Evolutionary conservation across 2,329 filamentous ascomycete species (phyloP).

Genomic region (Periconia digitata): DNA sequence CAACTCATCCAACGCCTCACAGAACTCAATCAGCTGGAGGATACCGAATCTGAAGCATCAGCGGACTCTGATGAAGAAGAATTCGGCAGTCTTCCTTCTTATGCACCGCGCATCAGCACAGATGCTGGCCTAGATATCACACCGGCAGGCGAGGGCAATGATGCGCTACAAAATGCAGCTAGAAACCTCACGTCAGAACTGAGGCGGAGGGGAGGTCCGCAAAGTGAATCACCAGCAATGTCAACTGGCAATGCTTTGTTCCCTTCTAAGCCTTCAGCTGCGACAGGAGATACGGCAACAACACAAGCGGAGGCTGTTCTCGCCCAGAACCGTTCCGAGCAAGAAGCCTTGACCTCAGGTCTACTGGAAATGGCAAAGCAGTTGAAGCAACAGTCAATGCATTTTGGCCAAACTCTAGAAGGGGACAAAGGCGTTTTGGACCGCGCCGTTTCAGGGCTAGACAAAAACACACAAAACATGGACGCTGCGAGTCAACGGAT

Average conservation of each 20-base stretch:
- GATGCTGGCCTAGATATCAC: conserved; percentile 38
- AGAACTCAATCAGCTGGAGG: conserved; percentile 66
- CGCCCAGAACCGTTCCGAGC: conserved; percentile 75
- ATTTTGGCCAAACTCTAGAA: conserved; percentile 72
- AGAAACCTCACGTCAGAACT: conserved; percentile 37
- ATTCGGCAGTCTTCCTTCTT: conserved; percentile 45
- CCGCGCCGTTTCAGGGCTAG: conserved; percentile 72
- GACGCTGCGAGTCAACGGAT: conserved; percentile 75
- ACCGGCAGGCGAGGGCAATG: conserved; percentile 29
- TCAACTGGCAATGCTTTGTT: conserved; percentile 45
- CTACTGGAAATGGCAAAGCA: conserved; percentile 78
- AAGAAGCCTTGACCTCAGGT: conserved; percentile 78
- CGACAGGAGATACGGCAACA: conserved; percentile 27
- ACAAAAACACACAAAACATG: conserved; percentile 75
- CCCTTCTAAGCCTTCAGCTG: conserved; percentile 35
- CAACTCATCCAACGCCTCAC: conserved; percentile 65
- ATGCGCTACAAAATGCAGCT: conserved; percentile 37
- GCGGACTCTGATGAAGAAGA: conserved; percentile 46
- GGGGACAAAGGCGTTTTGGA: conserved; percentile 72
- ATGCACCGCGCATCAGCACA: conserved; percentile 43
- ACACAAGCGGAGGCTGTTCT: conserved; percentile 66
- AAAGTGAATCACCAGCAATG: conserved; percentile 22
- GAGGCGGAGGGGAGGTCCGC: conserved; percentile 30
- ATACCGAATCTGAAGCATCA: conserved; percentile 36
- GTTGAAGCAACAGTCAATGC: conserved; percentile 73